Percentiles rank a stretch among this genome's conserved stretches.
Evolutionary conservation across 2,329 filamentous ascomycete species (phyloP).

Genomic region (Cadophora luteo-olivacea): DNA sequence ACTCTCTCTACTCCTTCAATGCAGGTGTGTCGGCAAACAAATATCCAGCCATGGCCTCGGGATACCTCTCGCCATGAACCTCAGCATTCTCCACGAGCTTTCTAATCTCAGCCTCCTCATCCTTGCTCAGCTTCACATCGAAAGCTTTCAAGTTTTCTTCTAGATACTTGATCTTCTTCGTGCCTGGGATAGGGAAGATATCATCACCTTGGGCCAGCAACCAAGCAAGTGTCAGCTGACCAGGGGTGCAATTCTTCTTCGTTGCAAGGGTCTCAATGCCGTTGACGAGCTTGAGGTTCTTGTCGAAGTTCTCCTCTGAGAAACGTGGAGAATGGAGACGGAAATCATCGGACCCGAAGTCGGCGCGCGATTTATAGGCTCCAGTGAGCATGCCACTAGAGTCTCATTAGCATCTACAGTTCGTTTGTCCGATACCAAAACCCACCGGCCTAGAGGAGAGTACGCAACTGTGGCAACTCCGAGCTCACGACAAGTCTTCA

Average conservation of each 20-base stretch:
- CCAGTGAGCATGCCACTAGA: slow-evolving; percentile 54
- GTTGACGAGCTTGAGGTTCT: slow-evolving; percentile 62
- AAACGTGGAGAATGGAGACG: slow-evolving; percentile 54
- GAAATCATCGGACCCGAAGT: slow-evolving; percentile 59
- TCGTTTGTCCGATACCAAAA: slow-evolving; percentile 41
- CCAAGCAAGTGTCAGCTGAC: slow-evolving; percentile 69
- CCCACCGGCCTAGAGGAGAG: slow-evolving; percentile 58
- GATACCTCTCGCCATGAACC: slow-evolving; percentile 28
- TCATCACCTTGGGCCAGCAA: slow-evolving; percentile 64
- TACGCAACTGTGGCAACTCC: slow-evolving; percentile 44
- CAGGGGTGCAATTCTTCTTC: slow-evolving; percentile 59
- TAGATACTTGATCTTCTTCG: slow-evolving; percentile 54
- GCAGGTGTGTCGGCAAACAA: slow-evolving; percentile 35
- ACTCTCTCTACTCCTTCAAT: slow-evolving; percentile 22
- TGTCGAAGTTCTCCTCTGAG: slow-evolving; percentile 54
- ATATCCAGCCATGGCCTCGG: slow-evolving; percentile 16
- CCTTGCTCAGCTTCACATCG: slow-evolving; percentile 45
- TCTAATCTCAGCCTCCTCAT: slow-evolving; percentile 48
- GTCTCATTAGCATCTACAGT: slow-evolving; percentile 41
- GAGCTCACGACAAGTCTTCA: slow-evolving; percentile 61
- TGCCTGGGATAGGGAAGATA: slow-evolving; percentile 64
- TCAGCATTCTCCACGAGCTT: slow-evolving; percentile 45
- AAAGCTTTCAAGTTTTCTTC: slow-evolving; percentile 52
- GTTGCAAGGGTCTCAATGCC: slow-evolving; percentile 56
- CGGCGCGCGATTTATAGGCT: slow-evolving; percentile 51